Conservation (phyloP, 2,329 filamentous ascomycete species). For the Fusarium mundagurra region DNA sequence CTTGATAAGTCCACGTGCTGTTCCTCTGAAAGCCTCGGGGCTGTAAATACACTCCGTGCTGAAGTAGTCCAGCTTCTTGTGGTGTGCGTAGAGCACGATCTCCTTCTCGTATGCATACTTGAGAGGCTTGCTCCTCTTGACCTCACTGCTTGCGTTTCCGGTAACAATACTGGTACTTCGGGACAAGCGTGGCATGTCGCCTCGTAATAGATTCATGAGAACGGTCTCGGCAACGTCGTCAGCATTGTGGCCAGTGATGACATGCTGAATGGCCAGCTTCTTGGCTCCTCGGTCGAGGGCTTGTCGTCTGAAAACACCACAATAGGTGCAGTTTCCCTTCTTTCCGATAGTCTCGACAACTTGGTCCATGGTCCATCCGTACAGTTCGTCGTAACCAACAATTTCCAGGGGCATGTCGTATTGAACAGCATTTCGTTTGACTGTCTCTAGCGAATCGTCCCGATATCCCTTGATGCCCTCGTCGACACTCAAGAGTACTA, state of each 20-base stretch:
- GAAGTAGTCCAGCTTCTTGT: slow-evolving; percentile 97
- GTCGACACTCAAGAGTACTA: slow-evolving; percentile 90
- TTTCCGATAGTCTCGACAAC: slow-evolving; percentile 96
- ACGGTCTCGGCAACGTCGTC: slow-evolving; percentile 98
- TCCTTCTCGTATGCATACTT: slow-evolving; percentile 99
- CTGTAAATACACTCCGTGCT: slow-evolving; percentile 99
- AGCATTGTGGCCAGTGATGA: slow-evolving; percentile 97
- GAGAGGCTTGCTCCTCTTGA: slow-evolving; percentile 94
- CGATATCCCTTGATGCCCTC: slow-evolving; percentile 98
- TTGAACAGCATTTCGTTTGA: slow-evolving; percentile 91
- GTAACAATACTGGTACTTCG: slow-evolving; percentile 92
- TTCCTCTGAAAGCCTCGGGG: slow-evolving; percentile 94
- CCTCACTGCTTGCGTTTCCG: slow-evolving; percentile 79
- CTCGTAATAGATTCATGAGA: slow-evolving; percentile 94
- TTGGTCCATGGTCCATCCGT: slow-evolving; percentile 99
- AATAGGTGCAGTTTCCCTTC: slow-evolving; percentile 99
- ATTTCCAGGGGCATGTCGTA: slow-evolving; percentile 94
- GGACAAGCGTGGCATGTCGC: slow-evolving; percentile 86
- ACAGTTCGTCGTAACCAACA: slow-evolving; percentile 90
- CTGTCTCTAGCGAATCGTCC: slow-evolving; percentile 94
- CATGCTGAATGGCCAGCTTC: slow-evolving; percentile 86
- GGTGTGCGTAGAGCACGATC: slow-evolving; percentile 96
- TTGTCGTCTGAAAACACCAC: slow-evolving; percentile 93
- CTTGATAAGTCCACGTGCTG: slow-evolving; percentile 91
- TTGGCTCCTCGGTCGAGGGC: slow-evolving; percentile 93